Base-by-base conservation (phyloP, 441 rosid genomes). In the Codiaeum variegatum region DNA sequence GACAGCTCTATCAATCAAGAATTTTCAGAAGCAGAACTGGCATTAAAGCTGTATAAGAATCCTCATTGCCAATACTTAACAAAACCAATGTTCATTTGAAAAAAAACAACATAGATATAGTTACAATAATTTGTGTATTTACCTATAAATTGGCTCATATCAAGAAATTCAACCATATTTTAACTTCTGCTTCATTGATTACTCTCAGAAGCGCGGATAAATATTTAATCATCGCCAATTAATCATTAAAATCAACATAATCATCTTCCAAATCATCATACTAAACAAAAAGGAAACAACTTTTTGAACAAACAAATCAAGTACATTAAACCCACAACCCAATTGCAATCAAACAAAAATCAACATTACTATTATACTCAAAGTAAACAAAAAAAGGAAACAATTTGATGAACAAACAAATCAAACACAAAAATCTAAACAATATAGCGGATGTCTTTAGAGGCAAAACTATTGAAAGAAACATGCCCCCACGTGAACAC, bases 21-120 rank as follows among this genome's bases (percentile, higher is more conserved):
- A 86, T 83, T 88, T 60, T 93, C 98, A 74, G 97, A 89, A 88
- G 98, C 95, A 93, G 95, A 93, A 93, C 97, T 89, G 95, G 93
- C 94, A 73, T 87, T 71, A 75, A 84, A 91, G 90, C 93, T 89
- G 94, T 61, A 55, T 11, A 16, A 62, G 62, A 58, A 77, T 93
- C 97, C 31, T 93, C 97, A 85, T n/a, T 8, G 92, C 95, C 86
- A 67, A 15, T 10, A 40, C 4, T 16, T 8, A 36, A 16, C 6
- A 52, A 60, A 16, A 21, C 60, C 13, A 36, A 12, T 19, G 13
- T 15, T 8, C 55, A 69, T 5, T 5, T 13, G n/a, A n/a, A 12
- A 19, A 13, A 52, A 32, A 23, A 29, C 4, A 32, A 19, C 9
- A 0, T 1, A 46, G 16, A 12, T 31, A 4, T 4, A 4, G 0